Conservation (phyloP, 1,139 yeast species). For the Meyerozyma carpophila region DNA sequence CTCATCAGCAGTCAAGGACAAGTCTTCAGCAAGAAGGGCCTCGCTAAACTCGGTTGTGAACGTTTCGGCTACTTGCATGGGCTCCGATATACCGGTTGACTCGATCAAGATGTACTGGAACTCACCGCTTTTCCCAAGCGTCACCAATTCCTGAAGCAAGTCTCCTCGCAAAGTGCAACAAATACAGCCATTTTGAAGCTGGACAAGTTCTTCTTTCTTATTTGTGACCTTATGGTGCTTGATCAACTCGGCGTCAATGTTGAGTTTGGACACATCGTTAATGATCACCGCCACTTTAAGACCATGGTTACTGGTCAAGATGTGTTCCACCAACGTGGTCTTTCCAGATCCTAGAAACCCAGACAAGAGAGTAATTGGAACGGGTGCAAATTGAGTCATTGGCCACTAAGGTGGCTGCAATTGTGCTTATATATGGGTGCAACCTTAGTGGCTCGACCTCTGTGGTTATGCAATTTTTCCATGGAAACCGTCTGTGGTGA, state of each 20-base stretch:
- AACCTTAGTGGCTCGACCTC: conserved; percentile 1
- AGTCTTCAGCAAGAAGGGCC: conserved; percentile 16
- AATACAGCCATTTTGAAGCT: conserved; percentile 43
- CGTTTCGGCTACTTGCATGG: conserved; percentile 47
- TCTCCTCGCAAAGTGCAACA: conserved; percentile 46
- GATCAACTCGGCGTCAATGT: conserved; percentile 38
- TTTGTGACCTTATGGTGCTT: conserved; percentile 33
- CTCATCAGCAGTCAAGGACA: conserved; percentile 13
- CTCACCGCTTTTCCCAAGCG: conserved; percentile 25
- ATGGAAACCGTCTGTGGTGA: too few species aligned
- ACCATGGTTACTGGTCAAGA: conserved; percentile 33
- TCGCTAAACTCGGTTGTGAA: conserved; percentile 37
- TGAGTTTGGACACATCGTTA: conserved; percentile 35
- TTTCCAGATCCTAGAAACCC: conserved; percentile 44
- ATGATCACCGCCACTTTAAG: conserved; percentile 38
- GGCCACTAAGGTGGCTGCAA: not conserved
- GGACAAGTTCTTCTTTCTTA: conserved; percentile 37
- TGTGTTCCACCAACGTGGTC: conserved; percentile 39
- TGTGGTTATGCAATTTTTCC: not conserved
- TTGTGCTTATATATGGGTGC: not conserved
- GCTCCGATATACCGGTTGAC: conserved; percentile 43
- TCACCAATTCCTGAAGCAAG: conserved; percentile 35
- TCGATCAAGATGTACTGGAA: conserved; percentile 41
- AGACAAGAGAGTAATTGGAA: conserved; percentile 38
- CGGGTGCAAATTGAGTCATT: conserved; percentile 11